phyloP scores from a whole-genome alignment of 768 basidiomycete species.

The Leccinum obscurum region DNA sequence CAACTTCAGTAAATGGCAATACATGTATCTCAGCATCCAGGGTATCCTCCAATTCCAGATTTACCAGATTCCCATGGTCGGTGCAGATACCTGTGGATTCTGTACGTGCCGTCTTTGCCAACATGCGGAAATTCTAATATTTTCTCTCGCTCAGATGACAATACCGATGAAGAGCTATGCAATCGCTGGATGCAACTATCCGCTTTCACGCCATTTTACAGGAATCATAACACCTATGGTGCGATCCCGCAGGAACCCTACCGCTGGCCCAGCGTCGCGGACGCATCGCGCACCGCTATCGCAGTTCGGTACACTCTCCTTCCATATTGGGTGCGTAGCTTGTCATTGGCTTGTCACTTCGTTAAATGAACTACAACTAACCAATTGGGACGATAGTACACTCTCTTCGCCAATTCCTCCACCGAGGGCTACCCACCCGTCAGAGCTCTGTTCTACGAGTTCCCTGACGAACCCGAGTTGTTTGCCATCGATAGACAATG shows the following conservation, averaged over 20 bases:
- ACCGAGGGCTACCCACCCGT: constrained; percentile 62
- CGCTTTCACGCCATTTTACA: constrained; percentile 76
- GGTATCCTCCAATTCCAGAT: constrained; percentile 82
- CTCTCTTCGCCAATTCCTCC: constrained; percentile 68
- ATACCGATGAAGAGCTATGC: constrained; percentile 76
- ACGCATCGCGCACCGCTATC: constrained; percentile 71
- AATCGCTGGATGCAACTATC: constrained; percentile 84
- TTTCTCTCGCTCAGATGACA: constrained; percentile 35
- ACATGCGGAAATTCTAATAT: background rate
- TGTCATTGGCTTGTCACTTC: background rate
- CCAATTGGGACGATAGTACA: constrained; percentile 45
- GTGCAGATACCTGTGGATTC: constrained; percentile 57
- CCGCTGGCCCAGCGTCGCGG: constrained; percentile 73
- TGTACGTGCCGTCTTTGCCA: constrained; percentile 11
- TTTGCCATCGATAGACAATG: constrained; percentile 67
- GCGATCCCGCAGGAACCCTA: constrained; percentile 75
- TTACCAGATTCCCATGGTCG: constrained; percentile 79
- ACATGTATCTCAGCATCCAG: constrained; percentile 66
- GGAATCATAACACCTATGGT: constrained; percentile 70
- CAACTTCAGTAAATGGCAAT: constrained; percentile 70
- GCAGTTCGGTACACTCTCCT: constrained; percentile 62
- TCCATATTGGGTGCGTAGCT: constrained; percentile 67
- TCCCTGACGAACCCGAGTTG: constrained; percentile 65
- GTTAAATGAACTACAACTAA: constrained; percentile 27
- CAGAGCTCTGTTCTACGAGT: constrained; percentile 76